Conservation (phyloP, 129 eudicot species). For the Flaveria robusta region DNA sequence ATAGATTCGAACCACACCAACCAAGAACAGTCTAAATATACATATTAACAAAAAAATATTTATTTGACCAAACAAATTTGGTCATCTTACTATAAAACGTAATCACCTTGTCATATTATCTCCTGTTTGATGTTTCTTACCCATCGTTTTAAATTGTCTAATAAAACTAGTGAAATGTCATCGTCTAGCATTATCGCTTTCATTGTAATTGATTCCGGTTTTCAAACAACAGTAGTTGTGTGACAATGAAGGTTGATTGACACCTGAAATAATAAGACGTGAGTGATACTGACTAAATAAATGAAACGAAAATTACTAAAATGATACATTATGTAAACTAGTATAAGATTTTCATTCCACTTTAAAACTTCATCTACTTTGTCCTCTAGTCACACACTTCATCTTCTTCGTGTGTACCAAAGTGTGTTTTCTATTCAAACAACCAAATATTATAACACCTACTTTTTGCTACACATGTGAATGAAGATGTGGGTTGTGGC, state of each 20-base stretch:
- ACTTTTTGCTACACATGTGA: background rate
- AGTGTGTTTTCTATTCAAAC: background rate
- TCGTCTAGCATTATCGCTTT: background rate
- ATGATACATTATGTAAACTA: background rate
- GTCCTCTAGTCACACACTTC: background rate
- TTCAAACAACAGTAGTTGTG: constrained; percentile 9
- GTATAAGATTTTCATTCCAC: background rate
- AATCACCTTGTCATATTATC: background rate
- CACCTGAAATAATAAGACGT: background rate
- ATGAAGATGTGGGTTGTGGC: too few species aligned
- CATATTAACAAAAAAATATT: too few species aligned
- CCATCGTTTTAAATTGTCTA: background rate
- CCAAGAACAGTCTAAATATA: background rate
- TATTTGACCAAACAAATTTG: background rate
- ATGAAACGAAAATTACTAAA: background rate
- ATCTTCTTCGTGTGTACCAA: background rate
- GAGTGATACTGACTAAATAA: background rate
- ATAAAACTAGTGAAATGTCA: constrained; percentile 9
- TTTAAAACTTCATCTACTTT: background rate
- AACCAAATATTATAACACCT: background rate
- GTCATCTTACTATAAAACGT: background rate
- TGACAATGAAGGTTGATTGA: background rate
- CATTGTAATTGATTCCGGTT: constrained; percentile 8
- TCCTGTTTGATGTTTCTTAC: background rate
- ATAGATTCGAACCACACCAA: background rate